A percentile compares a stretch with the other conserved stretches of the same genome.
Conservation (phyloP, 805 yeast genomes). For the Debaryomyces hansenii region DNA sequence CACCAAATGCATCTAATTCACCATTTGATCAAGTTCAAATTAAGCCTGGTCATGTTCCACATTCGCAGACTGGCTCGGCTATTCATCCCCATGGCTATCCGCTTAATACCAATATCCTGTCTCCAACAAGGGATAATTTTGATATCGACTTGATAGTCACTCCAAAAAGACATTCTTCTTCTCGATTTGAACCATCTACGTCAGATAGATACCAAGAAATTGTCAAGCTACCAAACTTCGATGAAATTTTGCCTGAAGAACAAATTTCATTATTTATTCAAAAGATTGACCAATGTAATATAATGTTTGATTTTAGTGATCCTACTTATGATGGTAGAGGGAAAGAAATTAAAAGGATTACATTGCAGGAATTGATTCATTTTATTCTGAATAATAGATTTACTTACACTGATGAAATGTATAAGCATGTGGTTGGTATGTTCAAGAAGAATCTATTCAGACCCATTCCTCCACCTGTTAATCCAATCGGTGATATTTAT, state of each 20-base stretch:
- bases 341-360: constrained; percentile 84
- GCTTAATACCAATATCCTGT: constrained; percentile 39
- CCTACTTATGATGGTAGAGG: constrained; percentile 91
- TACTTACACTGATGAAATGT: constrained; percentile 87
- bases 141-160: constrained; percentile 75
- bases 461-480: constrained; percentile 97
- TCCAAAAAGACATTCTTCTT: constrained; percentile 90
- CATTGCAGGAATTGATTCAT: constrained; percentile 86
- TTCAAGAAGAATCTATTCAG: constrained; percentile 86
- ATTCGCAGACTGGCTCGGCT: constrained; percentile 19
- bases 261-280: constrained; percentile 76
- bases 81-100: constrained; percentile 18
- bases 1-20: constrained; percentile 5
- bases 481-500: constrained; percentile 92
- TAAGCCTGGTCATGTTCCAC: constrained; percentile 9
- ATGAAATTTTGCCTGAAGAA: constrained; percentile 80
- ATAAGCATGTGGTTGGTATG: constrained; percentile 84
- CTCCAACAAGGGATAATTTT: constrained; percentile 63
- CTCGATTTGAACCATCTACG: constrained; percentile 79
- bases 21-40: constrained; percentile 4
- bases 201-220: constrained; percentile 43
- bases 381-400: constrained; percentile 82
- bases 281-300: constrained; percentile 92
- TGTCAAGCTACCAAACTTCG: constrained; percentile 80
- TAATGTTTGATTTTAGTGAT: constrained; percentile 90